phyloP scores from a whole-genome alignment of 2,329 filamentous ascomycete genomes.

The Colletotrichum sidae region DNA sequence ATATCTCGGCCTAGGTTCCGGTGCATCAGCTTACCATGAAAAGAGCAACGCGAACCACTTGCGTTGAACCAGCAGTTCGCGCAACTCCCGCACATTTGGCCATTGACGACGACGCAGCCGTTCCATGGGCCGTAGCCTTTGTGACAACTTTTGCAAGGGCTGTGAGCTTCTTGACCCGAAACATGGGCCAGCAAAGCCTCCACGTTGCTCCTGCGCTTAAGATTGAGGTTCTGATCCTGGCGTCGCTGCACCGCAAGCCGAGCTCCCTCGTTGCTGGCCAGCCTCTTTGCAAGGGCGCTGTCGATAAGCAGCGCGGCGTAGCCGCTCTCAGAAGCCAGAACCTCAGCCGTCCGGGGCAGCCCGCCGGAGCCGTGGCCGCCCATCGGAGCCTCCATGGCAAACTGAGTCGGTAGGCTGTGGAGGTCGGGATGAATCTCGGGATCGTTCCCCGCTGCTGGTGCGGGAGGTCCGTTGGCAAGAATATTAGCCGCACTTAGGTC shows the following conservation, averaged over 20 bases:
- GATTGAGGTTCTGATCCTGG: slow-evolving; percentile 65
- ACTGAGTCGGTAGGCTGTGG: slow-evolving; percentile 41
- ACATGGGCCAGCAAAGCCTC: slow-evolving; percentile 70
- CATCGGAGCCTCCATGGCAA: slow-evolving; percentile 41
- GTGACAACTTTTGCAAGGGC: slow-evolving; percentile 70
- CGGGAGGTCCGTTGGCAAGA: slow-evolving; percentile 44
- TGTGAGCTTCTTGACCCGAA: slow-evolving; percentile 59
- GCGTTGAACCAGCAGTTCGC: slow-evolving; percentile 75
- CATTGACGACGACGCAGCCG: slow-evolving; percentile 68
- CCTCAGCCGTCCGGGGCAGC: slow-evolving; percentile 54
- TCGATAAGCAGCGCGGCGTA: slow-evolving; percentile 61
- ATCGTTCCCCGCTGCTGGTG: slow-evolving; percentile 38
- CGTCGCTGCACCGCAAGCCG: slow-evolving; percentile 65
- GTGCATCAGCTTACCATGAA: slow-evolving; percentile 60
- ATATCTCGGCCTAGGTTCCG: not conserved
- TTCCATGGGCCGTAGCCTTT: slow-evolving; percentile 71
- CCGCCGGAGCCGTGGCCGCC: slow-evolving; percentile 23
- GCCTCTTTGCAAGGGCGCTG: slow-evolving; percentile 65
- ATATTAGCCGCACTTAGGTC: slow-evolving; percentile 47
- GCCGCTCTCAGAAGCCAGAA: slow-evolving; percentile 59
- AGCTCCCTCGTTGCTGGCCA: slow-evolving; percentile 61
- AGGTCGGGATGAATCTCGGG: slow-evolving; percentile 42
- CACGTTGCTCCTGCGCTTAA: slow-evolving; percentile 69
- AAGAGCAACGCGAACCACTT: slow-evolving; percentile 69
- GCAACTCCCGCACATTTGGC: slow-evolving; percentile 71